Conservation (phyloP, 495 filamentous ascomycete genomes). For the Neurospora sp. region DNA sequence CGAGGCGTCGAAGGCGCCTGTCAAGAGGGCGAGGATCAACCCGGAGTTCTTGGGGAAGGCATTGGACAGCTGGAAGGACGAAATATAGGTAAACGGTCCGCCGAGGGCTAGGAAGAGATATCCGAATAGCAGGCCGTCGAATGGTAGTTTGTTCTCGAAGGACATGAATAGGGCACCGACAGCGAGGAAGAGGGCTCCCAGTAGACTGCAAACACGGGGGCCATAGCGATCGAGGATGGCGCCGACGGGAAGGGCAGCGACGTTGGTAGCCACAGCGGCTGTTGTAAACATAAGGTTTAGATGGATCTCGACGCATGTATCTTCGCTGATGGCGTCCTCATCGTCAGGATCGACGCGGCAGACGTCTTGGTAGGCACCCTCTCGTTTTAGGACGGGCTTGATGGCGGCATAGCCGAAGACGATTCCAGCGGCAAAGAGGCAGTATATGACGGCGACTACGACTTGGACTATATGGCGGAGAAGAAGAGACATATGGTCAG, state of each 20-base stretch:
- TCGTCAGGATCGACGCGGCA: conserved; percentile 36
- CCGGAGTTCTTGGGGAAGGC: conserved; percentile 81
- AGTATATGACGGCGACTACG: conserved; percentile 60
- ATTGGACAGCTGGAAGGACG: conserved; percentile 87
- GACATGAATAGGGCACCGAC: conserved; percentile 63
- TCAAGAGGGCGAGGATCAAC: conserved; percentile 73
- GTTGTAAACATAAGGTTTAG: conserved; percentile 92
- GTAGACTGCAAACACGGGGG: conserved; percentile 63
- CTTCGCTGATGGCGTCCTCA: conserved; percentile 40
- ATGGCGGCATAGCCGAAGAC: conserved; percentile 81
- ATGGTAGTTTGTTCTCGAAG: conserved; percentile 52
- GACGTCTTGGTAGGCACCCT: conserved; percentile 59
- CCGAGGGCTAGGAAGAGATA: conserved; percentile 78
- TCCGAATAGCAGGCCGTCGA: conserved; percentile 65
- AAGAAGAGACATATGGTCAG: not conserved
- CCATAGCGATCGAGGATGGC: conserved; percentile 79
- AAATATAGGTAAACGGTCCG: conserved; percentile 84
- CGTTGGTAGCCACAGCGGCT: conserved; percentile 74
- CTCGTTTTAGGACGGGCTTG: conserved; percentile 68
- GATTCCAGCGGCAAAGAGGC: conserved; percentile 68
- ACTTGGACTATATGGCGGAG: conserved; percentile 44
- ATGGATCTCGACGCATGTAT: conserved; percentile 63
- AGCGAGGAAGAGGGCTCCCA: conserved; percentile 59
- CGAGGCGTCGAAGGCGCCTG: conserved; percentile 82
- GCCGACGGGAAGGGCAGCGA: conserved; percentile 73